Evolutionary conservation across 345 rosid genomes (phyloP).

Genomic region (Acer saccharum): DNA sequence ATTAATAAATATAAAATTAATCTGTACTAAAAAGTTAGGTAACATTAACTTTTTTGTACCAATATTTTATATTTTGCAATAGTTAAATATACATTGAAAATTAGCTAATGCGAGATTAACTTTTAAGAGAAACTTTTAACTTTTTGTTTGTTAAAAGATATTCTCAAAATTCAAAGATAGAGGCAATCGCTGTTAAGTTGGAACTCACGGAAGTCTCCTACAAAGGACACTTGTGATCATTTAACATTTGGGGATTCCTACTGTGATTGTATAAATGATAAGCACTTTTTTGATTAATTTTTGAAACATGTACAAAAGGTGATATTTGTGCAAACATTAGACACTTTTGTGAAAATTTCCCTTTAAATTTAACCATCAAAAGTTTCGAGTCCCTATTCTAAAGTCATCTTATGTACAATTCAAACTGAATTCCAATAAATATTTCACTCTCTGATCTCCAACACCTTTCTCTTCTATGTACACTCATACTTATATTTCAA

Average conservation of each 20-base stretch:
- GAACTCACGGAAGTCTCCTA: not conserved
- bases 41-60: too few relatives aligned
- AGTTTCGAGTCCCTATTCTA: not conserved
- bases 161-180: not conserved
- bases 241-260: too few relatives aligned
- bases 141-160: not conserved
- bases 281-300: not conserved
- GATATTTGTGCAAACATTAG: not conserved
- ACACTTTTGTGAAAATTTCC: not conserved
- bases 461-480: not conserved
- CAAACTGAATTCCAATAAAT: not conserved
- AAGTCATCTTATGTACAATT: too few relatives aligned
- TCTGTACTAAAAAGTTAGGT: not conserved
- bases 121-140: too few relatives aligned
- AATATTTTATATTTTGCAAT: too few relatives aligned
- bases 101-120: too few relatives aligned
- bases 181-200: not conserved
- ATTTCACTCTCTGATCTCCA: not conserved
- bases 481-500: not conserved
- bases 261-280: too few relatives aligned
- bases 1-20: too few relatives aligned
- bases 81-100: too few relatives aligned
- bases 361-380: too few relatives aligned
- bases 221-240: too few relatives aligned
- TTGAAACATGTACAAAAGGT: not conserved